phyloP scores from a whole-genome alignment of 2,329 filamentous ascomycete genomes.

The Penicillium sclerotiorum region DNA sequence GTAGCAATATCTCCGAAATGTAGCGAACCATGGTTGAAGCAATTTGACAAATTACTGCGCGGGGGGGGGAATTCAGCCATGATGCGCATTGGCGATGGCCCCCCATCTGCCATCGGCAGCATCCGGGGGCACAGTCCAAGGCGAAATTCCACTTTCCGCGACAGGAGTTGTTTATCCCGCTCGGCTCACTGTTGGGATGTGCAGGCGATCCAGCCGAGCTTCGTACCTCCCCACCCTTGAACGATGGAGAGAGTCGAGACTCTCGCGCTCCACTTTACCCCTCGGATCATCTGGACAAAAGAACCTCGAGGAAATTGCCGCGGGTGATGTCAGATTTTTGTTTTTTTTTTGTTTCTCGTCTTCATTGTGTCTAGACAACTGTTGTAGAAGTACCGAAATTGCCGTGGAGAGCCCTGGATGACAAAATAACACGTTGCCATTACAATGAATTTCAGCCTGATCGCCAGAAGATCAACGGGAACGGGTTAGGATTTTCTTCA shows the following conservation, averaged over 20 bases:
- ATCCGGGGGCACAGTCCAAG: conserved; percentile 4
- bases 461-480: conserved; percentile 16
- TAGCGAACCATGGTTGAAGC: conserved; percentile 18
- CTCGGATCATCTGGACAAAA: conserved; percentile 2
- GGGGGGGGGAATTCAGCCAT: neutral
- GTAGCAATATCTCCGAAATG: conserved; percentile 5
- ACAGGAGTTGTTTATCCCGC: conserved; percentile 1
- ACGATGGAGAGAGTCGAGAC: conserved; percentile 4
- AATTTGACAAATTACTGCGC: neutral
- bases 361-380: no score
- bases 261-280: conserved; percentile 2
- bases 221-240: conserved; percentile 7
- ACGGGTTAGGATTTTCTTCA: conserved; percentile 23
- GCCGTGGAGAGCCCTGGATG: neutral
- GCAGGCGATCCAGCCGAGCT: conserved; percentile 11
- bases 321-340: neutral
- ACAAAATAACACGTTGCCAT: neutral
- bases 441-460: neutral
- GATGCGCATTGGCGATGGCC: conserved; percentile 5
- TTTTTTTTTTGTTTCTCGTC: neutral
- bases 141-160: neutral
- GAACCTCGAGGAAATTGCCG: neutral
- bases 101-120: conserved; percentile 10
- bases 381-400: no score
- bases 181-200: conserved; percentile 2